Conservation (phyloP, 441 rosid genomes). For the Gossypium gossypioides region DNA sequence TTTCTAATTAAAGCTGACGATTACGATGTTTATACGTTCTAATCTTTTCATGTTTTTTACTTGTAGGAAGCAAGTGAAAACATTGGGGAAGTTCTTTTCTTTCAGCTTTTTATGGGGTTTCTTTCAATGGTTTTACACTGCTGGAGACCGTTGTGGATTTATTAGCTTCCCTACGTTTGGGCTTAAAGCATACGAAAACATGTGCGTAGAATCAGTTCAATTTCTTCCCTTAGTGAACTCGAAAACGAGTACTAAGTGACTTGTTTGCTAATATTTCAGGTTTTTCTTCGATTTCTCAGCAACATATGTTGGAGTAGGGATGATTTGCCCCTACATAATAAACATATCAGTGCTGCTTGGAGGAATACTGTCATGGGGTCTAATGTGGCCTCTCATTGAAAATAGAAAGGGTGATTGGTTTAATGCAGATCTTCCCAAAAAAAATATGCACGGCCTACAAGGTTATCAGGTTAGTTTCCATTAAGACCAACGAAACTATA, state of each 20-base stretch:
- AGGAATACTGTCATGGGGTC: slow-evolving; percentile 82
- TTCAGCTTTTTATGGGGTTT: slow-evolving; percentile 83
- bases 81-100: slow-evolving; percentile 67
- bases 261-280: slow-evolving; percentile 31
- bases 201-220: slow-evolving; percentile 25
- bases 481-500: background rate
- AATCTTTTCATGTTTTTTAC: slow-evolving; percentile 5
- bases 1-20: background rate
- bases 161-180: slow-evolving; percentile 69
- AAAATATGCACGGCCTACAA: slow-evolving; percentile 56
- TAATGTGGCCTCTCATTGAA: slow-evolving; percentile 89
- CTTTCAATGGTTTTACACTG: slow-evolving; percentile 92
- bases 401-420: slow-evolving; percentile 69
- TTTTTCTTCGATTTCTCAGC: slow-evolving; percentile 87
- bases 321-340: slow-evolving; percentile 86
- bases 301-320: slow-evolving; percentile 85
- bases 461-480: slow-evolving; percentile 53
- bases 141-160: slow-evolving; percentile 69
- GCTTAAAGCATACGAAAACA: slow-evolving; percentile 51
- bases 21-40: background rate
- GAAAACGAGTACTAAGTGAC: background rate
- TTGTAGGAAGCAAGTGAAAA: slow-evolving; percentile 69
- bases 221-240: background rate
- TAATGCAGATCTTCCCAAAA: slow-evolving; percentile 29
- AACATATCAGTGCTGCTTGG: slow-evolving; percentile 71